These are phyloP conservation scores for Nidula microcarpa DNA, from an alignment of 768 basidiomycete species.

Conservation along the genomic window DNA sequence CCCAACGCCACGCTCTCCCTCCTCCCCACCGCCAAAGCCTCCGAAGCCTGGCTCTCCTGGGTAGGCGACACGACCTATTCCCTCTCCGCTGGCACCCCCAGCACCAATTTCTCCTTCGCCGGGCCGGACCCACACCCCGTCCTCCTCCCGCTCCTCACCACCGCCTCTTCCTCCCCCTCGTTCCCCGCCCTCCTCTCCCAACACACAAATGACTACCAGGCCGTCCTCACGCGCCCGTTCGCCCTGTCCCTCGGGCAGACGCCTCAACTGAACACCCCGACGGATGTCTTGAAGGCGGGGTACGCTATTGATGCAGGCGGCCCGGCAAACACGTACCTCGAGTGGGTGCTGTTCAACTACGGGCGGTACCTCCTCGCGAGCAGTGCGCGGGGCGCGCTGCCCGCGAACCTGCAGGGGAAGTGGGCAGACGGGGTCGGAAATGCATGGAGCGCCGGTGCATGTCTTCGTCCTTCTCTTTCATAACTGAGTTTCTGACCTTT, in stretches of 20 bases:
- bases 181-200: conserved; percentile 39
- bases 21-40: conserved; percentile 27
- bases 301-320: conserved; percentile 42
- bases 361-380: conserved; percentile 64
- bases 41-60: conserved; percentile 70
- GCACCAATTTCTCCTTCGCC: conserved; percentile 57
- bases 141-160: conserved; percentile 34
- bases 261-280: conserved; percentile 49
- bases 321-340: conserved; percentile 60
- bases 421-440: conserved; percentile 57
- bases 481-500: conserved; percentile 5
- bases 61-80: conserved; percentile 72
- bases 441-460: conserved; percentile 64
- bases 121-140: conserved; percentile 56
- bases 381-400: conserved; percentile 60
- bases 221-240: conserved; percentile 42
- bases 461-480: conserved; percentile 12
- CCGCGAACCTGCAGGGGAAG: conserved; percentile 72
- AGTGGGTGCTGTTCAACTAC: conserved; percentile 73
- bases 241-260: conserved; percentile 57
- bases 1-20: conserved; percentile 40
- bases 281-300: conserved; percentile 48
- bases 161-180: conserved; percentile 12
- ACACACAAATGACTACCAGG: conserved; percentile 51
- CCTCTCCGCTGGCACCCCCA: conserved; percentile 55